These are phyloP conservation scores for Stachybotrys chartarum DNA, from an alignment of 2,329 filamentous ascomycete species.

Conservation along the genomic window DNA sequence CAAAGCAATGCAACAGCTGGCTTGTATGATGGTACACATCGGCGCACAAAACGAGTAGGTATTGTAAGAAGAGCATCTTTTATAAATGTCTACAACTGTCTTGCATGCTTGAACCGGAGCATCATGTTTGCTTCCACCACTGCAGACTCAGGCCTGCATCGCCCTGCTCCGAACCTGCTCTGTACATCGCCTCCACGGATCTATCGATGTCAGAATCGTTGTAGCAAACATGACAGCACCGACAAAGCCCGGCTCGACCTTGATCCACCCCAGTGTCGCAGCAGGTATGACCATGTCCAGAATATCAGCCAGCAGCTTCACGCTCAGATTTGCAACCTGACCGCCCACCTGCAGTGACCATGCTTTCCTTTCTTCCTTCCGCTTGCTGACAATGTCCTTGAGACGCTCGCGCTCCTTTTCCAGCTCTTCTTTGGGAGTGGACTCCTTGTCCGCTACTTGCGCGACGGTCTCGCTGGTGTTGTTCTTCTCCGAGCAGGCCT, in stretches of 20 bases:
- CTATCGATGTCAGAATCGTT: constrained; percentile 51
- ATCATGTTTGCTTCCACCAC: too few relatives aligned
- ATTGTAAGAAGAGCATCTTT: too few relatives aligned
- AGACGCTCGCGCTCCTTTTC: constrained; percentile 28
- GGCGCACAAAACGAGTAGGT: too few relatives aligned
- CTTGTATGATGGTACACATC: too few relatives aligned
- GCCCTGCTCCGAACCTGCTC: constrained; percentile 11
- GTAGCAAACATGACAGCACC: constrained; percentile 53
- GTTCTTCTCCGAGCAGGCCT: constrained; percentile 7
- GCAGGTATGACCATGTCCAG: constrained; percentile 59
- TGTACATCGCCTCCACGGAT: constrained; percentile 52
- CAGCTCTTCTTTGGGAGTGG: constrained; percentile 12
- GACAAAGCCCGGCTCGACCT: constrained; percentile 41
- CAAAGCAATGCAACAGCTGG: too few relatives aligned
- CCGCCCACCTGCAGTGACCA: constrained; percentile 20
- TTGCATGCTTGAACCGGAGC: too few relatives aligned
- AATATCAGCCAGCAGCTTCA: constrained; percentile 46
- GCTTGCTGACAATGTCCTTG: constrained; percentile 21
- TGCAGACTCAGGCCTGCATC: neutral
- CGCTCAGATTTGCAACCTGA: constrained; percentile 28
- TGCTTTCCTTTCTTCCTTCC: constrained; percentile 22
- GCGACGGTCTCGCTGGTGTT: neutral
- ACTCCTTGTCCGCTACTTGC: constrained; percentile 7
- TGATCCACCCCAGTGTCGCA: constrained; percentile 52
- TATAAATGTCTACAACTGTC: too few relatives aligned